Evolutionary conservation across 2,329 filamentous ascomycete genomes (phyloP).

Genomic region (Incumbomyces lentus): DNA sequence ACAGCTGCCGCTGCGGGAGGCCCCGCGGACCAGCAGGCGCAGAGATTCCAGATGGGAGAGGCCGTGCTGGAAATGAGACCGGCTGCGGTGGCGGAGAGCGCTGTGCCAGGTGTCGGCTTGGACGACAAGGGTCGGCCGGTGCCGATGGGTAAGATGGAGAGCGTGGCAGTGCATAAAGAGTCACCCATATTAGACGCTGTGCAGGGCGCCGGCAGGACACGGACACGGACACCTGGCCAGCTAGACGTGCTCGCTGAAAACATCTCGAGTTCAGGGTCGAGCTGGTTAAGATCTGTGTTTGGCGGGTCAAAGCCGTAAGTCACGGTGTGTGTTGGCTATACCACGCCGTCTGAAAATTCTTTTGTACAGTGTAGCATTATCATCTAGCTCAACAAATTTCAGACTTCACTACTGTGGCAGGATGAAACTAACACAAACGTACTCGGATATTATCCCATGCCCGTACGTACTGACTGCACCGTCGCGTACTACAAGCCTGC

Average conservation of each 20-base stretch:
- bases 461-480: no score
- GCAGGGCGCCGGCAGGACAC: slow-evolving; percentile 8
- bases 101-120: slow-evolving; percentile 17
- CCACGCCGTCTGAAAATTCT: no score
- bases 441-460: no score
- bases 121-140: slow-evolving; percentile 21
- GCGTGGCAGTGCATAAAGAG: not conserved
- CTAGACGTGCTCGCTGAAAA: slow-evolving; percentile 18
- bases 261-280: slow-evolving; percentile 5
- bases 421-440: no score
- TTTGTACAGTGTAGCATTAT: no score
- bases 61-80: slow-evolving; percentile 11
- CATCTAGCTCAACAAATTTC: no score
- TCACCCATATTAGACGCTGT: slow-evolving; percentile 6
- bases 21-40: not conserved
- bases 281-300: slow-evolving; percentile 2
- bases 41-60: slow-evolving; percentile 7
- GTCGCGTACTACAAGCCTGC: not conserved
- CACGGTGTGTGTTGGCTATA: no score
- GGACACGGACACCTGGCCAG: slow-evolving; percentile 8
- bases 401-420: no score
- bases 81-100: slow-evolving; percentile 9
- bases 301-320: slow-evolving; percentile 1
- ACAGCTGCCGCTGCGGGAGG: not conserved
- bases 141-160: slow-evolving; percentile 14